phyloP scores from a whole-genome alignment of 108 stramenopile genomes.

The Nitzschia sp. region DNA sequence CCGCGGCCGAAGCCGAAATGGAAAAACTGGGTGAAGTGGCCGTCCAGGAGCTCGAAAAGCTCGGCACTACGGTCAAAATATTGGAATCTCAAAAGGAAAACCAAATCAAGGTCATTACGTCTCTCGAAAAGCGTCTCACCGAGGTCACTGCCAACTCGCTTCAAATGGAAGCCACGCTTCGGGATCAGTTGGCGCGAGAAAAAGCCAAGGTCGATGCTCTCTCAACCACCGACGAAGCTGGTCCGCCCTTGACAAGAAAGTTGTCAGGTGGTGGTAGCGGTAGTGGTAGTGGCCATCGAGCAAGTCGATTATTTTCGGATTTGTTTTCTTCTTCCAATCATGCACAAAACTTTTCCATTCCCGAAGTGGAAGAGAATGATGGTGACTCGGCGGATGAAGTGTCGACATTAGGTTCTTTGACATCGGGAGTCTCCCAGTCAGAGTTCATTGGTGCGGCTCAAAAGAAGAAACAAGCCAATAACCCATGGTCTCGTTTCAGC shows the following conservation, averaged over 20 bases:
- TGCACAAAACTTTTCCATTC: neutral
- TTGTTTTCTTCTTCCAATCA: neutral
- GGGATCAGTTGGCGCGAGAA: neutral
- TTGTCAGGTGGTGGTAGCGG: no score
- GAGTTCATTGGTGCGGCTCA: neutral
- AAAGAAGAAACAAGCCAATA: neutral
- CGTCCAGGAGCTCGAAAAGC: neutral
- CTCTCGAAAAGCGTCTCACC: neutral
- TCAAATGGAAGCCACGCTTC: neutral
- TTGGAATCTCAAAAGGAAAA: neutral
- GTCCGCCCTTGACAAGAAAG: neutral
- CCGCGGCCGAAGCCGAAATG: neutral
- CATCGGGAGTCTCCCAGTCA: neutral
- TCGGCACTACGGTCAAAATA: neutral
- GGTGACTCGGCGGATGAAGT: neutral
- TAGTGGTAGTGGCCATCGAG: neutral
- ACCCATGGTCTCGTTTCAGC: neutral
- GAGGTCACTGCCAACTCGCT: neutral
- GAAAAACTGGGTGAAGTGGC: neutral
- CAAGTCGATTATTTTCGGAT: neutral
- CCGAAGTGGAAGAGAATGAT: neutral
- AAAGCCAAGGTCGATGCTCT: neutral
- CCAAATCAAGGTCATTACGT: neutral
- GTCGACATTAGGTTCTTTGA: neutral
- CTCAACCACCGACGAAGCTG: neutral